phyloP scores from a whole-genome alignment of 768 basidiomycete species.

The button mushroom (Agaricus bisporus) region DNA sequence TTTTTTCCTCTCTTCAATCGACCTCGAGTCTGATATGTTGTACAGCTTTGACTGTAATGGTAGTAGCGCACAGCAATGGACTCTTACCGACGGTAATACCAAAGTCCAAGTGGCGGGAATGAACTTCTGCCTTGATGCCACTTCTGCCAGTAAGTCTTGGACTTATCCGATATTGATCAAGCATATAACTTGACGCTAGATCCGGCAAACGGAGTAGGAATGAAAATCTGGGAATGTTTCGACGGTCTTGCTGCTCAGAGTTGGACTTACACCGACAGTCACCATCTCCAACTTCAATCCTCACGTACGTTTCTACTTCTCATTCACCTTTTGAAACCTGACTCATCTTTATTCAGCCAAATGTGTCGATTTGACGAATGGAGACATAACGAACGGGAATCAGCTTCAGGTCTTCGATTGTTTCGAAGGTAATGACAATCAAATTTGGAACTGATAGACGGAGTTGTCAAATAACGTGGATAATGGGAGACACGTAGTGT shows the following conservation, averaged over 20 bases:
- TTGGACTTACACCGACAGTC: conserved; percentile 26
- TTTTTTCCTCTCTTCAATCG: too few species aligned
- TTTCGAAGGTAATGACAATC: conserved; percentile 21
- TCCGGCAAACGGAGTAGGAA: conserved; percentile 16
- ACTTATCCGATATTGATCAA: neutral
- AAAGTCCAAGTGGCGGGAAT: conserved; percentile 17
- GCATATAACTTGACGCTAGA: conserved; percentile 9
- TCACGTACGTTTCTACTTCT: conserved; percentile 15
- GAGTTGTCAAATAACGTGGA: too few species aligned
- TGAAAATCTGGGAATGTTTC: conserved; percentile 24
- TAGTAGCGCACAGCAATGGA: neutral
- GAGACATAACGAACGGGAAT: conserved; percentile 21
- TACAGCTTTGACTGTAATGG: neutral
- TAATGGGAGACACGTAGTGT: too few species aligned
- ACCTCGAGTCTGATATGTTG: neutral
- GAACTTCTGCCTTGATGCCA: conserved; percentile 19
- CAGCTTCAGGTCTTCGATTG: conserved; percentile 27
- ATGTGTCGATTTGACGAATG: conserved; percentile 25
- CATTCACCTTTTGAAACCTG: neutral
- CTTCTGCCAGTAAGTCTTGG: conserved; percentile 8
- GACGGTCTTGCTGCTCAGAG: conserved; percentile 26
- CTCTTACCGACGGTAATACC: conserved; percentile 3
- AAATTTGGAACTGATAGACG: conserved; percentile 18
- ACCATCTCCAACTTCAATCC: conserved; percentile 21
- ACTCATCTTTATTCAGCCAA: conserved; percentile 12